Evolutionary conservation across 2,329 filamentous ascomycete genomes (phyloP).

Genomic region (Claviceps arundinis): DNA sequence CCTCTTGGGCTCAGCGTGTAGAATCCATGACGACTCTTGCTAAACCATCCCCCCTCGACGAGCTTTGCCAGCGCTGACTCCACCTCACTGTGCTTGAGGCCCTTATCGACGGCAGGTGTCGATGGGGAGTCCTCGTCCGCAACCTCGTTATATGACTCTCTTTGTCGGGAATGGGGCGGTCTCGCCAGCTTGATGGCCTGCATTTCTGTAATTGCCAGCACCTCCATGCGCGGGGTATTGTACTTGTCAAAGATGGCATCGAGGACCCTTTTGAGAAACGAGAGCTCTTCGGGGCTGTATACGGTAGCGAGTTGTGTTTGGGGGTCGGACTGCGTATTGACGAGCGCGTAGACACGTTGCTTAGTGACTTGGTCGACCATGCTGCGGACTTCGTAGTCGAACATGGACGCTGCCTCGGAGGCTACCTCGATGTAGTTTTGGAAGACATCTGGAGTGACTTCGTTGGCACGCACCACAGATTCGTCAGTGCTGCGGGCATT

Average conservation of each 20-base stretch:
- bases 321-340: constrained; percentile 78
- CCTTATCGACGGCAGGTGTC: constrained; percentile 24
- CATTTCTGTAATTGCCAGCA: constrained; percentile 68
- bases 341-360: constrained; percentile 63
- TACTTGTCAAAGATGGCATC: constrained; percentile 86
- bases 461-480: constrained; percentile 35
- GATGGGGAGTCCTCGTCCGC: constrained; percentile 18
- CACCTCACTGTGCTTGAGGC: constrained; percentile 65
- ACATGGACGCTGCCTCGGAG: constrained; percentile 58
- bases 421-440: constrained; percentile 54
- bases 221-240: constrained; percentile 68
- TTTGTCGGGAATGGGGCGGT: constrained; percentile 26
- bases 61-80: constrained; percentile 58
- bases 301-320: constrained; percentile 79
- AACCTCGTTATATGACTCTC: constrained; percentile 19
- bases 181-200: constrained; percentile 61
- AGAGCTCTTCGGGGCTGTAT: constrained; percentile 70
- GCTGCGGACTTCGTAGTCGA: constrained; percentile 80
- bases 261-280: constrained; percentile 75
- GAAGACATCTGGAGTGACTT: constrained; percentile 58
- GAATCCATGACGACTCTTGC: constrained; percentile 56
- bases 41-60: constrained; percentile 73
- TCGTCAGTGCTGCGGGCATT: constrained; percentile 33
- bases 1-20: constrained; percentile 66
- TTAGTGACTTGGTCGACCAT: constrained; percentile 54